phyloP scores from a whole-genome alignment of 2,329 filamentous ascomycete genomes.

The Fusarium virguliforme region DNA sequence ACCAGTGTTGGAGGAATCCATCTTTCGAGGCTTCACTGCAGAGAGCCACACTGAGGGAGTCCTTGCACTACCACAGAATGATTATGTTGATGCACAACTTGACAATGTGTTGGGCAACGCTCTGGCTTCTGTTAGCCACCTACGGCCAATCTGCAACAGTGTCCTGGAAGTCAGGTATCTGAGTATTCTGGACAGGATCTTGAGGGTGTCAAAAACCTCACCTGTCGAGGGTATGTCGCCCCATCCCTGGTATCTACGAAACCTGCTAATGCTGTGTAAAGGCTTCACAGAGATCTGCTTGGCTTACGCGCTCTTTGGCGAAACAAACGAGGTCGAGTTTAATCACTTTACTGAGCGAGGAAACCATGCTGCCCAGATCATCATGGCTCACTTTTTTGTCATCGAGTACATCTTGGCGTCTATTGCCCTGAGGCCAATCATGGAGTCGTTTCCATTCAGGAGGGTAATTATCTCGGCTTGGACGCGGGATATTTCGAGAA shows the following conservation, averaged over 20 bases:
- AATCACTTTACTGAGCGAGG: conserved; percentile 22
- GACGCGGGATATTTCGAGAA: conserved; percentile 23
- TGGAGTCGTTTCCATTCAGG: conserved; percentile 31
- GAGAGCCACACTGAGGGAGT: conserved; percentile 24
- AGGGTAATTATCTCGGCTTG: conserved; percentile 20
- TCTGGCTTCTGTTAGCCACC: conserved; percentile 1
- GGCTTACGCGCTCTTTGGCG: conserved; percentile 22
- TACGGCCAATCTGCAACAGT: conserved; percentile 28
- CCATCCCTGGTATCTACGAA: fast-evolving
- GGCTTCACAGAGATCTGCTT: conserved; percentile 10
- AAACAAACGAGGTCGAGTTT: conserved; percentile 24
- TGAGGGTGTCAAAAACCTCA: conserved; percentile 14
- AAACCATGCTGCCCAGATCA: conserved; percentile 30
- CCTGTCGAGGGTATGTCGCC: conserved; percentile 18
- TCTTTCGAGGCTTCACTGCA: conserved; percentile 23
- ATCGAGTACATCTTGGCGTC: conserved; percentile 29
- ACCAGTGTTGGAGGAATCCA: conserved; percentile 13
- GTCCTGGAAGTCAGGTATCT: conserved; percentile 28
- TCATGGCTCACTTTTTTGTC: conserved; percentile 37
- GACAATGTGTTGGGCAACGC: conserved; percentile 5
- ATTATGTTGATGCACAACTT: neutral
- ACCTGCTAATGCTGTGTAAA: neutral
- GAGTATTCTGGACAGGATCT: conserved; percentile 10
- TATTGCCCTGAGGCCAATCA: conserved; percentile 19
- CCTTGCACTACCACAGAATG: neutral